These are phyloP conservation scores for Mucor ambiguus DNA, from an alignment of 371 early-diverging fungal species.

Conservation along the genomic window DNA sequence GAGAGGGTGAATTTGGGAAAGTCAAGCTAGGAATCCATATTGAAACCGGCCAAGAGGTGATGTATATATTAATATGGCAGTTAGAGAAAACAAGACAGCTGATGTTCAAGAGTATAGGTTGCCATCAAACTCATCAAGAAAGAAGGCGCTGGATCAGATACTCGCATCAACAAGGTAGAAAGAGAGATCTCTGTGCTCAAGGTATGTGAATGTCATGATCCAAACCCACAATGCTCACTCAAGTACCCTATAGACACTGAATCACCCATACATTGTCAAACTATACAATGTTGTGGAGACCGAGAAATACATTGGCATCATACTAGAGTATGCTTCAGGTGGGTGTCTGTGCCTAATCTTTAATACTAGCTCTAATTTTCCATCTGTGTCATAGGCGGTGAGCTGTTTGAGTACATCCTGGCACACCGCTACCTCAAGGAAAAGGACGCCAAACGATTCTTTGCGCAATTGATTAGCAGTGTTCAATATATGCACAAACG, in stretches of 20 bases:
- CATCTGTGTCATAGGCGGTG: slow-evolving; percentile 40
- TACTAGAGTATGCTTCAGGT: slow-evolving; percentile 74
- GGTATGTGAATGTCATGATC: slow-evolving; percentile 25
- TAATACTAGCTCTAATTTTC: too few species aligned
- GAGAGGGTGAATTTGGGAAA: slow-evolving; percentile 97
- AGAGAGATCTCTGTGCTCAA: slow-evolving; percentile 75
- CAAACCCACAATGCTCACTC: too few species aligned
- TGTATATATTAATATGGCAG: background rate
- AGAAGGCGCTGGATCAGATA: slow-evolving; percentile 47
- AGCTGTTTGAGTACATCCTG: slow-evolving; percentile 75
- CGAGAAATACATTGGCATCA: slow-evolving; percentile 66
- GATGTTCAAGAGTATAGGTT: slow-evolving; percentile 38
- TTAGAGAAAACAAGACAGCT: background rate
- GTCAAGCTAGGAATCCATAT: slow-evolving; percentile 95
- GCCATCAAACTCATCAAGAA: slow-evolving; percentile 73
- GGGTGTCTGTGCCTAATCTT: slow-evolving; percentile 18
- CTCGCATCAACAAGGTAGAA: slow-evolving; percentile 65
- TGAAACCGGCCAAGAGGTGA: slow-evolving; percentile 89
- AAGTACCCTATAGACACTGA: slow-evolving; percentile 56
- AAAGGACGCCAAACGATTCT: slow-evolving; percentile 61
- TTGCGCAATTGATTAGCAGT: slow-evolving; percentile 78
- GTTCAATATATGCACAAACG: slow-evolving; percentile 61
- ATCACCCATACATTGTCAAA: slow-evolving; percentile 74
- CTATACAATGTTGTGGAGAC: slow-evolving; percentile 79
- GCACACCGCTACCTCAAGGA: slow-evolving; percentile 62